Conservation (phyloP, 805 yeast genomes). For the Wickerhamomyces sydowiorum region DNA sequence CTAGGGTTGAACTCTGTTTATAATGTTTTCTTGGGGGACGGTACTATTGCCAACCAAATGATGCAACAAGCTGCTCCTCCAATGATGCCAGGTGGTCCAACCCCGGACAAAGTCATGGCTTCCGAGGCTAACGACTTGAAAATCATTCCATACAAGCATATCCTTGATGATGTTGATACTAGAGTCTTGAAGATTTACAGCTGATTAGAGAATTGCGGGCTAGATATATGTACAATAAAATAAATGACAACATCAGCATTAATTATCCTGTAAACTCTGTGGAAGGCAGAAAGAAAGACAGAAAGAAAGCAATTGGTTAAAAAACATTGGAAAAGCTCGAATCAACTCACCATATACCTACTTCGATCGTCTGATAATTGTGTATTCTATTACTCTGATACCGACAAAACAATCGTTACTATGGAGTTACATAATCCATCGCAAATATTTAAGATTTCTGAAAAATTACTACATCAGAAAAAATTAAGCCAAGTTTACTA, state of each 20-base stretch:
- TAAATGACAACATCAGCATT: too few relatives aligned
- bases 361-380: too few relatives aligned
- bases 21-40: slow-evolving; percentile 57
- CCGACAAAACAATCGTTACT: background rate
- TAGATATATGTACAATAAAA: too few relatives aligned
- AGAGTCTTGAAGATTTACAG: slow-evolving; percentile 34
- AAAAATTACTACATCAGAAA: background rate
- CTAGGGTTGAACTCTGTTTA: slow-evolving; percentile 80
- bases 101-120: slow-evolving; percentile 56
- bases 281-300: too few relatives aligned
- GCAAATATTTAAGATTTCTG: background rate
- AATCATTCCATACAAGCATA: slow-evolving; percentile 49
- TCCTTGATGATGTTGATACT: slow-evolving; percentile 56
- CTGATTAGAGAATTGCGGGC: background rate
- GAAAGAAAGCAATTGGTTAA: too few relatives aligned
- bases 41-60: slow-evolving; percentile 38
- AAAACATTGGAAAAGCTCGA: too few relatives aligned
- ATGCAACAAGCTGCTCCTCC: slow-evolving; percentile 34
- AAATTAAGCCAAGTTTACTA: background rate
- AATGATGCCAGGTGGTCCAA: slow-evolving; percentile 53
- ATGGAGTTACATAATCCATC: background rate
- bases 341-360: too few relatives aligned
- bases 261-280: too few relatives aligned
- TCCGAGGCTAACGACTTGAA: slow-evolving; percentile 72
- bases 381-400: too few relatives aligned